A percentile compares a stretch with the other conserved stretches of the same genome.
These are phyloP conservation scores for Pestalotiopsis sp. DNA, from an alignment of 2,329 filamentous ascomycete genomes.

Conservation along the genomic window DNA sequence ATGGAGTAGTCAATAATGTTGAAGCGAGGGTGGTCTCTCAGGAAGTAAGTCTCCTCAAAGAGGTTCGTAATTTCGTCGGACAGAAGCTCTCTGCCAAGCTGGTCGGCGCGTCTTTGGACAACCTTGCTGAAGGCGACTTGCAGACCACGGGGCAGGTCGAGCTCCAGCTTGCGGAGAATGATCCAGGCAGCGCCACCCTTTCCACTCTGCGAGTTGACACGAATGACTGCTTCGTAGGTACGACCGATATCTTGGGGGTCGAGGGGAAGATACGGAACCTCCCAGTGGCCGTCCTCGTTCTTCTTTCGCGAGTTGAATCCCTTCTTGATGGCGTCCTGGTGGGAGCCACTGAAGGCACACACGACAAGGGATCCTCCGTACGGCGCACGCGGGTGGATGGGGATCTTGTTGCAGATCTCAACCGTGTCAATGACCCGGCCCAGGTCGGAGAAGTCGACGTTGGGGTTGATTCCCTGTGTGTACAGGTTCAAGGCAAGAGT, in stretches of 20 bases:
- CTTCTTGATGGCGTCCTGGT: conserved; percentile 97
- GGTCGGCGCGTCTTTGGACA: conserved; percentile 81
- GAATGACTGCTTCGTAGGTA: conserved; percentile 97
- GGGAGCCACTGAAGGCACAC: conserved; percentile 86
- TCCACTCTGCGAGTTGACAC: conserved; percentile 94
- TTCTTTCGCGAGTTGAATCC: conserved; percentile 73
- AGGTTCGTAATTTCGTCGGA: conserved; percentile 81
- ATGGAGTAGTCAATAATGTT: conserved; percentile 90
- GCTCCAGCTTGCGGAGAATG: conserved; percentile 82
- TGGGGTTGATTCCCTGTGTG: conserved; percentile 84
- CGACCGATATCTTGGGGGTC: conserved; percentile 92
- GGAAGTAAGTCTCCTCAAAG: conserved; percentile 88
- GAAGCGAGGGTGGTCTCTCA: conserved; percentile 83
- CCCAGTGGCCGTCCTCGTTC: conserved; percentile 70
- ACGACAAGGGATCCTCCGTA: conserved; percentile 93
- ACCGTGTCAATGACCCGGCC: conserved; percentile 84
- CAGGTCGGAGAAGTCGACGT: conserved; percentile 91
- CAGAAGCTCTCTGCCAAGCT: conserved; percentile 79
- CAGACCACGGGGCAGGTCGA: conserved; percentile 89
- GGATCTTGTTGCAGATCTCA: conserved; percentile 92
- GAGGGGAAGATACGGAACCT: conserved; percentile 88
- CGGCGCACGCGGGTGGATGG: conserved; percentile 84
- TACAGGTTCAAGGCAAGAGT: conserved; percentile 93
- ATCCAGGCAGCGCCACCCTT: conserved; percentile 96
- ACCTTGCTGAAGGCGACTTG: conserved; percentile 89